These are phyloP conservation scores for Phylloporus sp. DNA, from an alignment of 768 basidiomycete species.

Conservation along the genomic window DNA sequence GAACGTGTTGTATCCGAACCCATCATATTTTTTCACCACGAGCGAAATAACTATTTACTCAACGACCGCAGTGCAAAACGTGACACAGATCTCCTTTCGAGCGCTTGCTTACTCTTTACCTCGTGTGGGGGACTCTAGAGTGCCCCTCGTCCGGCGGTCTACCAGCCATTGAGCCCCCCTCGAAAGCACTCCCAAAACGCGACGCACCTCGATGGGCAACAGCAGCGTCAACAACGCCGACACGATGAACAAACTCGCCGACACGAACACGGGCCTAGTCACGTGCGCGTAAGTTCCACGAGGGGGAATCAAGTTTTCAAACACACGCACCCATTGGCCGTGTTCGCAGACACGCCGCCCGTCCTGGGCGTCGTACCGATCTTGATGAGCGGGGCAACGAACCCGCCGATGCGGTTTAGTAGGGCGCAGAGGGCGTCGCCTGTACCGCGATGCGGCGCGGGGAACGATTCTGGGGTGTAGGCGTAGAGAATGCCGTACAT, in stretches of 20 bases:
- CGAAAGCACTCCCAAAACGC: no score
- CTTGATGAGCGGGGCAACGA: conserved; percentile 47
- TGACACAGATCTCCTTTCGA: no score
- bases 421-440: conserved; percentile 47
- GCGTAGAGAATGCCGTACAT: conserved; percentile 54
- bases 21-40: no score
- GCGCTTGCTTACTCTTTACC: no score
- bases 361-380: conserved; percentile 37
- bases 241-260: conserved; percentile 42
- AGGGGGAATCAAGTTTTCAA: no score
- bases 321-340: conserved; percentile 37
- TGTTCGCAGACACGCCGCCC: conserved; percentile 27
- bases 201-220: conserved; percentile 44
- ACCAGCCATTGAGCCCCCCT: no score
- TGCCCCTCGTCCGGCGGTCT: conserved; percentile 28
- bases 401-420: conserved; percentile 44
- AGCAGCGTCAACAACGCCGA: conserved; percentile 37
- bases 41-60: neutral
- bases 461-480: conserved; percentile 58
- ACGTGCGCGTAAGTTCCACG: neutral
- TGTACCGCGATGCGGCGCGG: conserved; percentile 51
- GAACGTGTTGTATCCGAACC: conserved; percentile 9
- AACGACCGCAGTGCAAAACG: no score
- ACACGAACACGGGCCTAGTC: conserved; percentile 43
- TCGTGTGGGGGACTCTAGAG: conserved; percentile 12